Percentiles rank a stretch among this genome's conserved stretches.
These are phyloP conservation scores for Cadophora malorum DNA, from an alignment of 2,329 filamentous ascomycete species.

Conservation along the genomic window DNA sequence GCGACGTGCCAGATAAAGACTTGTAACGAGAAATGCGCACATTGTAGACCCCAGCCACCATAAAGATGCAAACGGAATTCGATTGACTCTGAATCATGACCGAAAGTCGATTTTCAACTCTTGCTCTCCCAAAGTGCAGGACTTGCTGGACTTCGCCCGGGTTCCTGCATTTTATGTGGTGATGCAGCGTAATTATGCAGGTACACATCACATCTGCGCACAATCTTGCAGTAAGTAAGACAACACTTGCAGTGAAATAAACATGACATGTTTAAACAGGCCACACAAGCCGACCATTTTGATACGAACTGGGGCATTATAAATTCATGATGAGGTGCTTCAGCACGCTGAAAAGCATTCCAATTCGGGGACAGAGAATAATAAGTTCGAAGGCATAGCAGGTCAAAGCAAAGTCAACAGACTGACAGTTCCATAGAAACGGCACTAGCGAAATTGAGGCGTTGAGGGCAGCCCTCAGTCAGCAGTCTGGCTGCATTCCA, in stretches of 20 bases:
- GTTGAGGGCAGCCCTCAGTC: background rate
- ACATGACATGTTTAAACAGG: background rate
- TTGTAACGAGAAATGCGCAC: background rate
- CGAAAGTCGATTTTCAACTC: background rate
- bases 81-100: background rate
- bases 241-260: background rate
- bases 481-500: background rate
- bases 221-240: background rate
- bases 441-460: too few species aligned
- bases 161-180: constrained; percentile 14
- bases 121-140: background rate
- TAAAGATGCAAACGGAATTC: constrained; percentile 9
- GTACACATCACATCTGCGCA: constrained; percentile 1
- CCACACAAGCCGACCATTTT: background rate
- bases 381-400: too few species aligned
- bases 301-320: background rate
- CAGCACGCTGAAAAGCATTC: background rate
- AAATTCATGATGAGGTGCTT: background rate
- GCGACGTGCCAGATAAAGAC: constrained; percentile 9
- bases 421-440: too few species aligned
- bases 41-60: background rate
- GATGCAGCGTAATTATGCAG: constrained; percentile 4
- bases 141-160: background rate
- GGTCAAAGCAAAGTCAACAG: background rate
- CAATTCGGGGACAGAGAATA: background rate